Base-by-base conservation (phyloP, 208 protist genomes). In the Trypanosoma cruzi region DNA sequence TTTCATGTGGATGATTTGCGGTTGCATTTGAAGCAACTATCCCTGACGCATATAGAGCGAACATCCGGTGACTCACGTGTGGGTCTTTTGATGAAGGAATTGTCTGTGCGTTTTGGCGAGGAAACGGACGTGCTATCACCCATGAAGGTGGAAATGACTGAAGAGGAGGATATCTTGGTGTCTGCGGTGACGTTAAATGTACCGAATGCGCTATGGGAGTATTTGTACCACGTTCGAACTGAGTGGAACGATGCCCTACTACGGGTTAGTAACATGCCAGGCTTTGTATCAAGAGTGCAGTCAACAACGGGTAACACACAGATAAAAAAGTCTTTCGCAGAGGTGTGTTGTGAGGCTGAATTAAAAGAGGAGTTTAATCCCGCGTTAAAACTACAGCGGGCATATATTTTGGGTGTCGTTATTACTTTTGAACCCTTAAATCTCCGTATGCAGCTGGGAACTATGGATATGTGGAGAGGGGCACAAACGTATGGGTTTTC, bases 1-100 rank as follows among this genome's bases (percentile, higher is more conserved):
- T 18, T 82, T n/a, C 54, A 22, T 28, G 24, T 83, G 26, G 77
- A 83, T 32, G 62, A 71, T 57, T 50, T 83, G 22, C 18, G 36
- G 2, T 56, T 86, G 14, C 16, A 55, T 20, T 57, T 69, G 10
- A 59, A 79, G 36, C 68, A 55, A 18, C 42, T 76, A 1, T 77
- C 67, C 1, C 20, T 81, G 8, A 77, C 52, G 26, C 31, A 32
- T 48, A 29, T 72, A 58, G 49, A 64, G 26, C 4, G 37, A 49
- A 49, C 7, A 24, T 24, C 8, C 14, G 48, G 37, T 49, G 29
- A 10, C 22, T n/a, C 37, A 2, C 70, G 46, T 42, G 48, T 68
- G 16, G 73, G 73, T 34, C 20, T 55, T 55, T 73, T 65, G 31
- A n/a, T 84, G 34, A 64, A 75, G 46, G 69, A 79, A 59, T 26